Base-by-base conservation (phyloP, 352 stramenopile species). In the Pythium graminicola region DNA sequence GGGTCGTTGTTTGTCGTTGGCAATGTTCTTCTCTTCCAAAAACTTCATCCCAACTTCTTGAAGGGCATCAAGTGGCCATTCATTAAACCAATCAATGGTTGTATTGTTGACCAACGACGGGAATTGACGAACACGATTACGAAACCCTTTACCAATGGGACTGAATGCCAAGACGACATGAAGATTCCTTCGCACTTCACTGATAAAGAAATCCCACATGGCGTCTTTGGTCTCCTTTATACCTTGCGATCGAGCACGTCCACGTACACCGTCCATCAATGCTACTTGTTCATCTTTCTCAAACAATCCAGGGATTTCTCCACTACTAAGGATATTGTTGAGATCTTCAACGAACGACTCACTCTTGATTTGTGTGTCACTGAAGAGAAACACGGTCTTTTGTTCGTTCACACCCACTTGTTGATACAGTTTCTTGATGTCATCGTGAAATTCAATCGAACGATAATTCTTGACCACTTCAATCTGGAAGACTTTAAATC, bases 31-130 rank as follows among this genome's bases (percentile, higher is more conserved):
- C 16, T 91, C 81, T 20, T 91, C 81, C 2, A 98, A 93, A 56
- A 97, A 96, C 8, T 79, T 77, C 27, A 89, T 71, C 0, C 92
- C 93, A 13, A 98, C 93, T 2, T 81, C 95, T 57, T 86, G 83
- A 2, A 98, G 72, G 7, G 93, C 93, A 47, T 98, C 93, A 52
- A 96, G 82, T 0, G 93, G 93, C 93, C 93, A 98, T 17, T 91
- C 83, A 47, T 96, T 95, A 68, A 97, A 98, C 93, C 93, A 98
- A 54, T 98, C 93, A 60, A 98, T 98, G 33, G 85, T 95, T 45
- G 86, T 97, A 69, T 85, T 97, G 53, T 97, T 97, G 6, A 97
- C 89, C 3, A 98, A 71, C 40, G 89, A 97, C 42, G 90, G 93
- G 47, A 98, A 98, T 84, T 95, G 96, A 11, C 89, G 84, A 53